Evolutionary conservation across 2,329 filamentous ascomycete species (phyloP).

Genomic region (Emmonsia crescens): DNA sequence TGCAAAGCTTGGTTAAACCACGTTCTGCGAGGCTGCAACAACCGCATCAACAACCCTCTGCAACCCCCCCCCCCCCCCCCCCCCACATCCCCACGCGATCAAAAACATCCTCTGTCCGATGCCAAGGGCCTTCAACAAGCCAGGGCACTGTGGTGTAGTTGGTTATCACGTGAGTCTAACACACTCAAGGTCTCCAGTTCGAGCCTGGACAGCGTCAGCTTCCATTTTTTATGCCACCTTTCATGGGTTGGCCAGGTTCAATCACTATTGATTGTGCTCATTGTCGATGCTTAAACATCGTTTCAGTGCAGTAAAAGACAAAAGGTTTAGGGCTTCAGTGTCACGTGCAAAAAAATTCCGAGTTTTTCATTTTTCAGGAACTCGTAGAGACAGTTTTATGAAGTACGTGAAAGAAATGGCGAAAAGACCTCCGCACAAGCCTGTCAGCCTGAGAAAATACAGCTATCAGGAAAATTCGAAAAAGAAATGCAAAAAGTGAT

Average conservation of each 20-base stretch:
- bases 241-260: neutral
- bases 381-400: too few species aligned
- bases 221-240: neutral
- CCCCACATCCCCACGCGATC: too few species aligned
- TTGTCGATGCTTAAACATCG: neutral
- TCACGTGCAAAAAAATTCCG: neutral
- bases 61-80: too few species aligned
- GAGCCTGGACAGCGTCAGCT: neutral
- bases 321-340: neutral
- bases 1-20: too few species aligned
- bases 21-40: too few species aligned
- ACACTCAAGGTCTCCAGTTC: slow-evolving; percentile 3
- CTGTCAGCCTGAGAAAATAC: too few species aligned
- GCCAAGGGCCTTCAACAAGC: neutral
- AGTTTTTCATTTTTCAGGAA: neutral
- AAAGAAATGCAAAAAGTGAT: slow-evolving; percentile 1
- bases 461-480: too few species aligned
- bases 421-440: too few species aligned
- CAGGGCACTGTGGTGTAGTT: neutral
- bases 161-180: slow-evolving; percentile 3
- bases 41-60: too few species aligned
- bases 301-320: neutral
- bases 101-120: neutral
- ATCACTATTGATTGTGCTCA: too few species aligned
- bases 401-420: too few species aligned